Evolutionary conservation across 2,329 filamentous ascomycete species (phyloP), one percentile per base, ranked within the genome.

Genomic region (Scleromitrula shiraiana): DNA sequence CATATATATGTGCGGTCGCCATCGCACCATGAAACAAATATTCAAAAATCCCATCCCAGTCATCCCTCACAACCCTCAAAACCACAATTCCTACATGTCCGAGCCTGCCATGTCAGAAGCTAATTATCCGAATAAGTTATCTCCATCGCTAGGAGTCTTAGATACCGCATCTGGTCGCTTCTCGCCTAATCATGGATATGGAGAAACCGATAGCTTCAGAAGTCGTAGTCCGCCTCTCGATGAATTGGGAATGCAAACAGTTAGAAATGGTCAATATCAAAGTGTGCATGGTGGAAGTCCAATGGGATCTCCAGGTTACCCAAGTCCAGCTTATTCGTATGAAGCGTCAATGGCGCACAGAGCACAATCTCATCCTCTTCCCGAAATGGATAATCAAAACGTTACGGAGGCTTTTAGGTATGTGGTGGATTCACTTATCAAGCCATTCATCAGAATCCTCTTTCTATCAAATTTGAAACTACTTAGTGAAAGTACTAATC

Each of bases 1-100:
- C 59, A 53, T 75, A 44, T 76, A 73, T 59, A 59, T 71, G 33
- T 70, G 67, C 62, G 71, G 71, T 19, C 61, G 57, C 5, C 52
- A 56, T 24, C 47, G 49, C 23, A 50, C 47, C 30, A 30, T 53
- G 26, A 47, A 48, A 39, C 30, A 55, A 29, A 41, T 52, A 12
- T 12, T 53, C 8, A 43, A 43, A 9, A 35, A 41, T 10, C 20
- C 46, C n/a, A 26, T 38, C 26, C 19, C 27, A 7, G 15, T 22
- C 29, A 37, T 10, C 23, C 20, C 15, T 10, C 49, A 51, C 30
- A 37, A 29, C 4, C 24, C 32, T 3, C 15, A 17, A 6, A 37
- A 38, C 15, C 52, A 56, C 12, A 53, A 53, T n/a, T 55, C 56
- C 8, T 60, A 59, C 36, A 50, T 52, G 42, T 51, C 58, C 3